Evolutionary conservation across 108 stramenopile genomes (phyloP).

Genomic region (Skeletonema tropicum): DNA sequence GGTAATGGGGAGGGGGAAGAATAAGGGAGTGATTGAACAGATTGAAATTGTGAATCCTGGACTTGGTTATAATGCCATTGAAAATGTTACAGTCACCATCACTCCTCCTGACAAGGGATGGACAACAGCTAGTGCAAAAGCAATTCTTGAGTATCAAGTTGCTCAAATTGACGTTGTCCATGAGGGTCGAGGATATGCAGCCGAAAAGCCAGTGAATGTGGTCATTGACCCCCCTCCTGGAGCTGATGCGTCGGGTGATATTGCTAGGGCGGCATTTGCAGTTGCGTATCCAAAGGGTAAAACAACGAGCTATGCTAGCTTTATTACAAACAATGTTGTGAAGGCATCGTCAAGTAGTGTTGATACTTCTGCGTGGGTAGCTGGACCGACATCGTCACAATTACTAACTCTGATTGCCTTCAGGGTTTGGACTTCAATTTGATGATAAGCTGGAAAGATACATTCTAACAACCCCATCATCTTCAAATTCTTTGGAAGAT

Average conservation of each 20-base stretch:
- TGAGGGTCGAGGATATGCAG: slow-evolving; percentile 82
- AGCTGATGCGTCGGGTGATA: slow-evolving; percentile 39
- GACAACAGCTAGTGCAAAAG: slow-evolving; percentile 62
- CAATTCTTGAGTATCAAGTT: slow-evolving; percentile 74
- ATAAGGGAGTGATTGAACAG: slow-evolving; percentile 71
- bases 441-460: slow-evolving; percentile 61
- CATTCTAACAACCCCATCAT: slow-evolving; percentile 38
- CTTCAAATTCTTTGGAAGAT: slow-evolving; percentile 27
- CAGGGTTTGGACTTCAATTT: slow-evolving; percentile 73
- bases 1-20: slow-evolving; percentile 56
- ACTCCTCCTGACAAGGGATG: slow-evolving; percentile 67
- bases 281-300: slow-evolving; percentile 40
- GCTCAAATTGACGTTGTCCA: slow-evolving; percentile 64
- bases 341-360: slow-evolving; percentile 24
- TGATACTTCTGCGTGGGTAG: slow-evolving; percentile 26
- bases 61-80: slow-evolving; percentile 60
- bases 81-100: slow-evolving; percentile 50
- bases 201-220: slow-evolving; percentile 66
- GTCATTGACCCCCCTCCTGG: slow-evolving; percentile 76
- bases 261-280: slow-evolving; percentile 25
- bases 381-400: slow-evolving; percentile 55
- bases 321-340: slow-evolving; percentile 13
- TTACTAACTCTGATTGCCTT: slow-evolving; percentile 75
- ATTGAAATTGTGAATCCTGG: slow-evolving; percentile 69
- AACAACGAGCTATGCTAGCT: slow-evolving; percentile 38